These are phyloP conservation scores for Symbiotaphrina buchneri DNA, from an alignment of 495 filamentous ascomycete species.

Conservation along the genomic window DNA sequence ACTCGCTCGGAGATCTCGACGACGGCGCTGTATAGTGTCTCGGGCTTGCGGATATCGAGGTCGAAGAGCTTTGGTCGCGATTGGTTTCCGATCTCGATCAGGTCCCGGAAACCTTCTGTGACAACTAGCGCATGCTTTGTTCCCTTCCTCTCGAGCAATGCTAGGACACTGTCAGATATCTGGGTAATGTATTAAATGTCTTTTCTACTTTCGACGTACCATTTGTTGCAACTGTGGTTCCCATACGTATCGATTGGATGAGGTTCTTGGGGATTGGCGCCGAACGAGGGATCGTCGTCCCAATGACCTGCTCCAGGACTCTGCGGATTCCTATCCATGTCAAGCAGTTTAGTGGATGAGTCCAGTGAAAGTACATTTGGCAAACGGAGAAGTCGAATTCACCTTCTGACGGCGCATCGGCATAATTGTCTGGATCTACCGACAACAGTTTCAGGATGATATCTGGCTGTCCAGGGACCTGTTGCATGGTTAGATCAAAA, in stretches of 20 bases:
- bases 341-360: slow-evolving; percentile 4
- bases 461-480: slow-evolving; percentile 21
- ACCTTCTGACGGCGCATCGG: slow-evolving; percentile 26
- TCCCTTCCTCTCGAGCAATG: slow-evolving; percentile 1
- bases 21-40: slow-evolving; percentile 53
- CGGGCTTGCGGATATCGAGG: slow-evolving; percentile 55
- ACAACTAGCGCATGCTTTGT: neutral
- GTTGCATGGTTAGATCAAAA: no score
- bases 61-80: slow-evolving; percentile 70
- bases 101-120: neutral
- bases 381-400: no score
- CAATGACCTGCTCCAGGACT: no score
- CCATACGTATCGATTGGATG: slow-evolving; percentile 72
- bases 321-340: no score
- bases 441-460: slow-evolving; percentile 26
- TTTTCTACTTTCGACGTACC: no score
- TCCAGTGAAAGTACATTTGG: no score
- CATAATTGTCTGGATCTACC: slow-evolving; percentile 24
- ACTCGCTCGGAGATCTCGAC: slow-evolving; percentile 67
- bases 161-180: no score
- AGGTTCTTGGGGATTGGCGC: no score
- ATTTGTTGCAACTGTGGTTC: slow-evolving; percentile 77
- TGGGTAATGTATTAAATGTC: slow-evolving; percentile 13
- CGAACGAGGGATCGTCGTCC: no score
- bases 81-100: slow-evolving; percentile 27